Evolutionary conservation across 2,329 filamentous ascomycete genomes (phyloP).

Genomic region (Aspergillus persii): DNA sequence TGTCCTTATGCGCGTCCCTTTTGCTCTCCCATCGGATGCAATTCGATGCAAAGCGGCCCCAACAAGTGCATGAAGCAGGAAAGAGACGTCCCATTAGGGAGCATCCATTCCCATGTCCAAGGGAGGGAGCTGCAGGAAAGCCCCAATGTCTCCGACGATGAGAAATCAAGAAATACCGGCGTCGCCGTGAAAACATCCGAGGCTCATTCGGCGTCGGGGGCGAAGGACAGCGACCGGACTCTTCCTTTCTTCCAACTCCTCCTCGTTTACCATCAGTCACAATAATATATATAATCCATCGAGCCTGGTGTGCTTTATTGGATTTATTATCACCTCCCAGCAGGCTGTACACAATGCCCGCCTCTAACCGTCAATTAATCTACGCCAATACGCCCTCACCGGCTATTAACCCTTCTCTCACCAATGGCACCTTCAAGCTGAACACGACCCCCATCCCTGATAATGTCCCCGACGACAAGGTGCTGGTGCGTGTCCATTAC

Average conservation of each 20-base stretch:
- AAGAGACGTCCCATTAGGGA: no score
- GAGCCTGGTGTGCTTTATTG: background rate
- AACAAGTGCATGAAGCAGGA: no score
- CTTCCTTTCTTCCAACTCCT: background rate
- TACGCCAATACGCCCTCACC: constrained; percentile 34
- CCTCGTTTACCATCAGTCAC: background rate
- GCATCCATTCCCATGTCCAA: no score
- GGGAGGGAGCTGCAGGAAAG: background rate
- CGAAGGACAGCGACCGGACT: background rate
- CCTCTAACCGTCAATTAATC: constrained; percentile 37
- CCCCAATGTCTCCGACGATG: background rate
- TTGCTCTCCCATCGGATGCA: no score
- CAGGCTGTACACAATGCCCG: constrained; percentile 14
- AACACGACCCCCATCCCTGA: constrained; percentile 26
- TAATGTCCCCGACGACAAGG: constrained; percentile 51
- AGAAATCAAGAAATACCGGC: background rate
- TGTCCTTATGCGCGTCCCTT: background rate
- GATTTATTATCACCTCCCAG: background rate
- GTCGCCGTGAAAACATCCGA: constrained; percentile 1
- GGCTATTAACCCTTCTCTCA: constrained; percentile 37
- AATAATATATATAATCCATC: background rate
- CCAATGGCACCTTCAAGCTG: constrained; percentile 35
- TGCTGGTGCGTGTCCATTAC: constrained; percentile 61
- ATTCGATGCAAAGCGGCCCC: no score
- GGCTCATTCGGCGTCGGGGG: background rate